Conservation (phyloP, 352 stramenopile species). For the Phytopythium vexans region DNA sequence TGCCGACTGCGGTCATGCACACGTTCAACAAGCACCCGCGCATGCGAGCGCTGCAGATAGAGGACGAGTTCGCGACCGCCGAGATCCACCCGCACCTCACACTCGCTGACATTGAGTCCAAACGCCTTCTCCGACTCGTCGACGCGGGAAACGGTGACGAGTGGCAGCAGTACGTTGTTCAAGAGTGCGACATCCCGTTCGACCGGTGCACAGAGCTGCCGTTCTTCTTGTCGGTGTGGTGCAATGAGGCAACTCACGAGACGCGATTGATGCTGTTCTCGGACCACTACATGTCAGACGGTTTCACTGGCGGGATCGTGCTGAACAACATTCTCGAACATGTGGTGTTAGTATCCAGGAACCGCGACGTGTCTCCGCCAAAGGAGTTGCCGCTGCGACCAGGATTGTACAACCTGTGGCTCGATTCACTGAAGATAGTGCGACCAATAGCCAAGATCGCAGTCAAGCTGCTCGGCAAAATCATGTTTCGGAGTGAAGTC, state of each 20-base stretch:
- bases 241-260: conserved; percentile 6
- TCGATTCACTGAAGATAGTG: too few species aligned
- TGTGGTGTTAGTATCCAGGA: conserved; percentile 5
- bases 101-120: conserved; percentile 10
- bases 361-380: not conserved
- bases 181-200: conserved; percentile 23
- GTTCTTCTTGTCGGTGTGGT: conserved; percentile 30
- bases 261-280: conserved; percentile 38
- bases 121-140: conserved; percentile 13
- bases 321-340: conserved; percentile 35
- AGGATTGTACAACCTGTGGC: conserved; percentile 26
- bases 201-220: conserved; percentile 33
- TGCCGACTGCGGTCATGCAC: conserved; percentile 19
- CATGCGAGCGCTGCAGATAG: conserved; percentile 31
- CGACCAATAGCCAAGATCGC: conserved; percentile 6
- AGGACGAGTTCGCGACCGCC: conserved; percentile 18
- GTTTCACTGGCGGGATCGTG: conserved; percentile 26
- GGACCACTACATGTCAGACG: conserved; percentile 46
- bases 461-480: conserved; percentile 8
- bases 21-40: conserved; percentile 45
- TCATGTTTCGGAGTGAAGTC: conserved; percentile 14
- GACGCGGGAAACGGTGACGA: not conserved
- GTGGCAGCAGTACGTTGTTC: conserved; percentile 19
- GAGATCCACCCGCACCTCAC: conserved; percentile 23
- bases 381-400: conserved; percentile 8